These are phyloP conservation scores for Fragaria iinumae DNA, from an alignment of 306 rosid species.

Conservation along the genomic window DNA sequence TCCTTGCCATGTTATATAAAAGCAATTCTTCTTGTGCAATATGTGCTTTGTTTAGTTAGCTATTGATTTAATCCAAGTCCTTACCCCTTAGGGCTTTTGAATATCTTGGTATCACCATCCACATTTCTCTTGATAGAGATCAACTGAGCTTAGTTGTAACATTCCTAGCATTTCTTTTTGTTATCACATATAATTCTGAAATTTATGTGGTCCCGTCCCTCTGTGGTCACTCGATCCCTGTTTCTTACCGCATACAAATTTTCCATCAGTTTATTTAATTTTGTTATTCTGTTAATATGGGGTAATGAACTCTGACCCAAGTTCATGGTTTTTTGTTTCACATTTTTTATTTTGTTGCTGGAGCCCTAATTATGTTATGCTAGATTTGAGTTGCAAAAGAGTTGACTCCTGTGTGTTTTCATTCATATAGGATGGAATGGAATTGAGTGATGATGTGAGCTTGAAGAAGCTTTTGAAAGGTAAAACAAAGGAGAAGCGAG, in stretches of 20 bases:
- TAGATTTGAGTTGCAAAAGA: not conserved
- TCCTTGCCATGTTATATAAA: not conserved
- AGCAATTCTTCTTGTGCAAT: not conserved
- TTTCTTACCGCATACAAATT: not conserved
- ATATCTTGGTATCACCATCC: not conserved
- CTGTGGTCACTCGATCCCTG: not conserved
- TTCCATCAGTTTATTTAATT: not conserved
- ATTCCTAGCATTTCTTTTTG: not conserved
- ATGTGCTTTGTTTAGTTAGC: not conserved
- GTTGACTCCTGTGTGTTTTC: constrained; percentile 1
- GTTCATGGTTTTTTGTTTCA: not conserved
- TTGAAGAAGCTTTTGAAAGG: constrained; percentile 68
- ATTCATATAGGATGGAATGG: constrained; percentile 51
- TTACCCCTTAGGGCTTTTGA: not conserved
- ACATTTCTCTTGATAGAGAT: not conserved
- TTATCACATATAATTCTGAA: not conserved
- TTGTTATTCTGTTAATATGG: not conserved
- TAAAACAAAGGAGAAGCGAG: constrained; percentile 41
- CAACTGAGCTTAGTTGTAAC: not conserved
- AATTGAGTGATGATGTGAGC: constrained; percentile 59
- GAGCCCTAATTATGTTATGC: not conserved
- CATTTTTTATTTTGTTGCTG: not conserved
- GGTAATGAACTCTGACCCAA: not conserved
- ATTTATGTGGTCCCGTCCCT: not conserved
- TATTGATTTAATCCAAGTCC: not conserved